Evolutionary conservation across 352 stramenopile species (phyloP), one percentile per base, ranked within the genome.

Genomic region (Phytophthora pinifolia): DNA sequence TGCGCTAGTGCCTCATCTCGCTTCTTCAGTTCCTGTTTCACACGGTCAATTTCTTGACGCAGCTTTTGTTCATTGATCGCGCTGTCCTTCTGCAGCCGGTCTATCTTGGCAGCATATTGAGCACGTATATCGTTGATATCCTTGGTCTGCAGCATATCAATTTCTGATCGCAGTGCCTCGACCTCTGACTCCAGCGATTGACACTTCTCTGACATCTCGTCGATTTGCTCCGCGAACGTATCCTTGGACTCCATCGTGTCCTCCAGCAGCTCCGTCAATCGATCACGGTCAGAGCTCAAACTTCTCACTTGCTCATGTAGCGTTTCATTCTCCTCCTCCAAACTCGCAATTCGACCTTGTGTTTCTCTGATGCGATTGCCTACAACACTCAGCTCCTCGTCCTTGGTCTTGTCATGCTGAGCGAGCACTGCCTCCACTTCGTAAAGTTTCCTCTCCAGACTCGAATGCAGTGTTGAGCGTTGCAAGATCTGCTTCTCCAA

Each of bases 401-500:
- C 41, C 41, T 88, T 90, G 2, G 65, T 45, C 8, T 55, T 51
- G 22, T 89, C 75, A 42, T 88, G 69, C 29, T 62, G 62, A 6
- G 82, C 76, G 15, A 92, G 48, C 9, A 67, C 55, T 29, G 65
- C 74, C 50, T 92, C 79, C 6, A 89, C 71, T 48, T 92, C 79
- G 41, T 89, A 90, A 12, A 90, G 22, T 48, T 89, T 90, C 9
- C 78, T 71, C 41, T 92, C 79, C 17, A 88, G 34, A 49, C 58
- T 83, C 2, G 78, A 85, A 20, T 80, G 54, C 7, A 92, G 63
- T 44, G 84, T 78, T 3, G 79, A 66, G 1, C 83, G 65, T 54
- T 92, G 79, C 27, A 80, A n/a, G 36, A 92, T 65, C 50, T 92
- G 83, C 25, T 84, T 89, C 34, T 92, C 78, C 2, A 92, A 54